These are phyloP conservation scores for Sugiyamaella lignohabitans DNA, from an alignment of 805 yeast genomes.

Conservation along the genomic window DNA sequence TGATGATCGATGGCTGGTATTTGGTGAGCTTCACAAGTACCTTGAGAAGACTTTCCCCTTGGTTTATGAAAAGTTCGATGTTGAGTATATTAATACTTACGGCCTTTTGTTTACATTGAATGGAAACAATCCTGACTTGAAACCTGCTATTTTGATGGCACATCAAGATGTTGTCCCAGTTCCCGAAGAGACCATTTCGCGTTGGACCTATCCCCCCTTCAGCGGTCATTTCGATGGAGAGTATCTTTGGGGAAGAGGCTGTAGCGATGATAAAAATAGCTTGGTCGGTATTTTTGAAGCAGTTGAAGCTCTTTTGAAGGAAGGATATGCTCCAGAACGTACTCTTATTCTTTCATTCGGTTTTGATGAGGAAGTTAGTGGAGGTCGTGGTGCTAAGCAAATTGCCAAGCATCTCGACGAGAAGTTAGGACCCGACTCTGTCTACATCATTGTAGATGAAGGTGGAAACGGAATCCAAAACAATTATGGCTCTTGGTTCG, in stretches of 20 bases:
- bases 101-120: slow-evolving; percentile 60
- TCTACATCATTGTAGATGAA: slow-evolving; percentile 68
- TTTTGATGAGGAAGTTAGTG: slow-evolving; percentile 73
- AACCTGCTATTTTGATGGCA: slow-evolving; percentile 65
- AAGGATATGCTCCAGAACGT: slow-evolving; percentile 54
- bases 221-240: slow-evolving; percentile 61
- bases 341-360: slow-evolving; percentile 63
- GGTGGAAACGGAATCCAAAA: slow-evolving; percentile 42
- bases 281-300: slow-evolving; percentile 63
- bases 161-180: slow-evolving; percentile 83
- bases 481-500: slow-evolving; percentile 43
- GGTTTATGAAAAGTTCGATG: slow-evolving; percentile 41
- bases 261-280: slow-evolving; percentile 67
- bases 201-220: slow-evolving; percentile 67
- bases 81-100: slow-evolving; percentile 52
- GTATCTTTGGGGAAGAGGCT: slow-evolving; percentile 69
- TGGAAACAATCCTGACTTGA: slow-evolving; percentile 45
- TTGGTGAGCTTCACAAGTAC: slow-evolving; percentile 46
- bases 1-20: slow-evolving; percentile 44
- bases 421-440: slow-evolving; percentile 53
- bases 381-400: slow-evolving; percentile 53
- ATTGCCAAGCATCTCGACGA: slow-evolving; percentile 43
- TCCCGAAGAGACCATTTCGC: slow-evolving; percentile 43
- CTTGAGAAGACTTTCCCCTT: slow-evolving; percentile 50
- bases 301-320: slow-evolving; percentile 46